Percentiles rank a stretch among this genome's conserved stretches.
Evolutionary conservation across 768 basidiomycete genomes (phyloP).

Genomic region (Boletus edulis): DNA sequence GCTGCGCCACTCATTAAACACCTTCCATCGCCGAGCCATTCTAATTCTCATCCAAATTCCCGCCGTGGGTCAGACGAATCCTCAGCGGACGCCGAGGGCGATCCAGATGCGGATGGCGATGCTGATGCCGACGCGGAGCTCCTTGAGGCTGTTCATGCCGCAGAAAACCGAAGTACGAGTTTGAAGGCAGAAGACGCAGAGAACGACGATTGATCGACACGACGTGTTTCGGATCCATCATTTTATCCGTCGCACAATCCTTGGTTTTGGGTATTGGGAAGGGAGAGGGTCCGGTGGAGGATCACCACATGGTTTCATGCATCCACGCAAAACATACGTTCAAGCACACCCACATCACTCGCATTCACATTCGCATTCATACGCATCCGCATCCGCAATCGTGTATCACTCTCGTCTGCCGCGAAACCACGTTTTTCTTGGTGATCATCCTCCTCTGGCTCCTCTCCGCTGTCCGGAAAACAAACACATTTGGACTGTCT

Average conservation of each 20-base stretch:
- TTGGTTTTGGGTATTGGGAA: slow-evolving; percentile 16
- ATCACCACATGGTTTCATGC: slow-evolving; percentile 6
- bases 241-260: not conserved
- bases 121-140: slow-evolving; percentile 42
- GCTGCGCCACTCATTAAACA: slow-evolving; percentile 21
- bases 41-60: slow-evolving; percentile 22
- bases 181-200: slow-evolving; percentile 29
- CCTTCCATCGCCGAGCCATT: slow-evolving; percentile 25
- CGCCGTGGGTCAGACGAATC: slow-evolving; percentile 28
- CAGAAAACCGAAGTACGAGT: slow-evolving; percentile 41
- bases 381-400: slow-evolving; percentile 3
- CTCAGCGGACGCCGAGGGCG: slow-evolving; percentile 30
- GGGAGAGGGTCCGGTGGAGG: slow-evolving; percentile 5
- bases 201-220: slow-evolving; percentile 16
- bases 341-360: not conserved
- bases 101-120: slow-evolving; percentile 40
- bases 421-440: not conserved
- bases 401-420: not conserved
- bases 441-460: no score
- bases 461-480: slow-evolving; percentile 17
- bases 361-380: slow-evolving; percentile 5
- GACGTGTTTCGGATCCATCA: not conserved
- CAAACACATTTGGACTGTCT: not conserved
- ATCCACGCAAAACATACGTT: not conserved
- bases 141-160: slow-evolving; percentile 51